phyloP scores from a whole-genome alignment of 1,284 basidiomycete genomes.

The Papiliotrema laurentii region DNA sequence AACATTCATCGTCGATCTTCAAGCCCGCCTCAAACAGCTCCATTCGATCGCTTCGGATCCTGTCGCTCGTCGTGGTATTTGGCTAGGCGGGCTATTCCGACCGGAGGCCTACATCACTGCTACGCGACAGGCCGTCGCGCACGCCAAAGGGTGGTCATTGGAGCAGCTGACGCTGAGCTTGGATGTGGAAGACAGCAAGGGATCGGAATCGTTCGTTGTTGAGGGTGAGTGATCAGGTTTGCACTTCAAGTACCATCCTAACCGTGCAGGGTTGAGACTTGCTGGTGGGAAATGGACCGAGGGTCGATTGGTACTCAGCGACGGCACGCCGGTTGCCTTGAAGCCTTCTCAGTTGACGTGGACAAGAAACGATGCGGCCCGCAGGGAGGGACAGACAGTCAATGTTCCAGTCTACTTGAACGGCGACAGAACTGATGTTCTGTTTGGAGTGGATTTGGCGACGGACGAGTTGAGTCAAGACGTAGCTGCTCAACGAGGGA shows the following conservation, averaged over 20 bases:
- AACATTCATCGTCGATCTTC: slow-evolving; percentile 78
- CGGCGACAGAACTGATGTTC: slow-evolving; percentile 76
- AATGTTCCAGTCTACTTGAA: slow-evolving; percentile 90
- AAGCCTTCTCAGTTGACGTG: slow-evolving; percentile 76
- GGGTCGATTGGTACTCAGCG: slow-evolving; percentile 68
- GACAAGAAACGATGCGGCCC: slow-evolving; percentile 59
- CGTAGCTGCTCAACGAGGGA: slow-evolving; percentile 34
- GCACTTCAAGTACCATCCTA: background rate
- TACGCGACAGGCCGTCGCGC: slow-evolving; percentile 85
- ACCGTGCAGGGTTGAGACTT: slow-evolving; percentile 64
- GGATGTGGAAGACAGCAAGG: slow-evolving; percentile 70
- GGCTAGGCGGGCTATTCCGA: slow-evolving; percentile 90
- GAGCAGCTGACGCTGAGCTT: slow-evolving; percentile 78
- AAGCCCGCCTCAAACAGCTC: slow-evolving; percentile 71
- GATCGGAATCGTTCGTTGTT: slow-evolving; percentile 70
- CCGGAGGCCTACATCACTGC: slow-evolving; percentile 93
- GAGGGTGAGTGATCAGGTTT: slow-evolving; percentile 60
- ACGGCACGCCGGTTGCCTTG: slow-evolving; percentile 70
- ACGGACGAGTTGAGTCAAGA: slow-evolving; percentile 18
- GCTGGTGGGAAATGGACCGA: slow-evolving; percentile 75
- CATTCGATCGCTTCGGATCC: slow-evolving; percentile 64
- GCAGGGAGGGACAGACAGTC: slow-evolving; percentile 51
- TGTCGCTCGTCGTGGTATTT: slow-evolving; percentile 53
- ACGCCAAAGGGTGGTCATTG: slow-evolving; percentile 81
- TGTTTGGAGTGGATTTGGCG: slow-evolving; percentile 61